A percentile compares a stretch with the other conserved stretches of the same genome.
phyloP scores from a whole-genome alignment of 176 grass and related monocot species.

The Chloris gayana region DNA sequence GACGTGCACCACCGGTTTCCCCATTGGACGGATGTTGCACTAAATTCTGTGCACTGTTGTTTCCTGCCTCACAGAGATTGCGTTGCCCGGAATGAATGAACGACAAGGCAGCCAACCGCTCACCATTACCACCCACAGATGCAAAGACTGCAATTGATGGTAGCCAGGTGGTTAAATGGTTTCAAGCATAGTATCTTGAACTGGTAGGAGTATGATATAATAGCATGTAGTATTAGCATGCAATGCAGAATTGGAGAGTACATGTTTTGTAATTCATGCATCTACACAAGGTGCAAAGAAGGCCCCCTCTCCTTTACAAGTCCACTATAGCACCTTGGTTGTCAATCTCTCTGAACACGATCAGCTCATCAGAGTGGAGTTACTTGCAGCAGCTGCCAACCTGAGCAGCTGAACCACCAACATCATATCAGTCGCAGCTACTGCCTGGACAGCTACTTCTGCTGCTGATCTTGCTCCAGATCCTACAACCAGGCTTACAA shows the following conservation, averaged over 20 bases:
- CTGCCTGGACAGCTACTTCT: background rate
- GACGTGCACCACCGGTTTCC: slow-evolving; percentile 41
- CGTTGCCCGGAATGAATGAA: background rate
- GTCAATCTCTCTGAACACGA: background rate
- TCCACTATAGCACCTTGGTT: background rate
- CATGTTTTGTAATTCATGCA: background rate
- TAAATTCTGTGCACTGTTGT: slow-evolving; percentile 46
- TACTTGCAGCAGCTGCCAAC: slow-evolving; percentile 6
- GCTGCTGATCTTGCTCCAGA: slow-evolving; percentile 31
- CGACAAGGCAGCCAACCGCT: background rate
- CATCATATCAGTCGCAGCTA: slow-evolving; percentile 27
- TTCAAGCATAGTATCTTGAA: background rate
- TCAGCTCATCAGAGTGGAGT: background rate
- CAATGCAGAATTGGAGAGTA: background rate
- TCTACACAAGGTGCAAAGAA: background rate
- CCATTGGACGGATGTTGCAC: slow-evolving; percentile 41
- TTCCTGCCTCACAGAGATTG: slow-evolving; percentile 28
- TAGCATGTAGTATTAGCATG: background rate
- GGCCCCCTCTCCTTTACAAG: background rate
- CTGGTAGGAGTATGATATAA: background rate
- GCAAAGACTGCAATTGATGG: background rate
- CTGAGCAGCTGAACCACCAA: slow-evolving; percentile 30
- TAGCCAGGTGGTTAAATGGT: background rate
- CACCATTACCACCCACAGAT: slow-evolving; percentile 5
- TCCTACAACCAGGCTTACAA: slow-evolving; percentile 33